A percentile compares a stretch with the other conserved stretches of the same genome.
phyloP scores from a whole-genome alignment of 805 yeast species.

The Sporopachydermia lactativora region DNA sequence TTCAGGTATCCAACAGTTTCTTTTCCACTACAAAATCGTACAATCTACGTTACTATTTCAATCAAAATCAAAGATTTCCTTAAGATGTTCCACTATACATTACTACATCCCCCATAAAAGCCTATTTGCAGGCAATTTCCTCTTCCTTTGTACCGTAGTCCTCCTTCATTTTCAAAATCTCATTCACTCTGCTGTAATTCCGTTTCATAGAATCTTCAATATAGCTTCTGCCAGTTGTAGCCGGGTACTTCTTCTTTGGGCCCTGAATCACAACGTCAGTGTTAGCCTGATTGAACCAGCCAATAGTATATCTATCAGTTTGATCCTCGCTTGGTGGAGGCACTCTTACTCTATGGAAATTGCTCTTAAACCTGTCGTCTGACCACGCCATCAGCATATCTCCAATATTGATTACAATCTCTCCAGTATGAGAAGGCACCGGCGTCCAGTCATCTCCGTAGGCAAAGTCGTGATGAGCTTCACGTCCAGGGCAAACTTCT shows the following conservation, averaged over 20 bases:
- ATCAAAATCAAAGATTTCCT: too few species aligned
- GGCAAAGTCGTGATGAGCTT: slow-evolving; percentile 22
- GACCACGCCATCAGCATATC: slow-evolving; percentile 27
- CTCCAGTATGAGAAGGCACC: slow-evolving; percentile 21
- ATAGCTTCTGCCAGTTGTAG: slow-evolving; percentile 19
- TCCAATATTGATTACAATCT: slow-evolving; percentile 23
- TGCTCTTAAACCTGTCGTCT: slow-evolving; percentile 21
- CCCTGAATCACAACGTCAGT: slow-evolving; percentile 20
- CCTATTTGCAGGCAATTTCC: too few species aligned
- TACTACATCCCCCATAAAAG: too few species aligned
- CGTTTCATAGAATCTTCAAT: slow-evolving; percentile 22
- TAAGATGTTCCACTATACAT: too few species aligned
- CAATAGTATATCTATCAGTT: slow-evolving; percentile 20
- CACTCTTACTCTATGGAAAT: slow-evolving; percentile 22
- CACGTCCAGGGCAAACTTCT: slow-evolving; percentile 25
- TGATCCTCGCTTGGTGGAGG: slow-evolving; percentile 18
- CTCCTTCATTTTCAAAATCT: not conserved
- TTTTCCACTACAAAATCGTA: too few species aligned
- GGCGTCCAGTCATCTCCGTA: slow-evolving; percentile 23
- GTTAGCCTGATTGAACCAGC: slow-evolving; percentile 24
- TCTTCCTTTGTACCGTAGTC: not conserved
- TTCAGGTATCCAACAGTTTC: too few species aligned
- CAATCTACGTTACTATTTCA: too few species aligned
- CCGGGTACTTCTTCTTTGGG: slow-evolving; percentile 15
- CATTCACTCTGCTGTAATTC: slow-evolving; percentile 12